Conservation (phyloP, 495 filamentous ascomycete species). For the Talaromyces stipitatus region DNA sequence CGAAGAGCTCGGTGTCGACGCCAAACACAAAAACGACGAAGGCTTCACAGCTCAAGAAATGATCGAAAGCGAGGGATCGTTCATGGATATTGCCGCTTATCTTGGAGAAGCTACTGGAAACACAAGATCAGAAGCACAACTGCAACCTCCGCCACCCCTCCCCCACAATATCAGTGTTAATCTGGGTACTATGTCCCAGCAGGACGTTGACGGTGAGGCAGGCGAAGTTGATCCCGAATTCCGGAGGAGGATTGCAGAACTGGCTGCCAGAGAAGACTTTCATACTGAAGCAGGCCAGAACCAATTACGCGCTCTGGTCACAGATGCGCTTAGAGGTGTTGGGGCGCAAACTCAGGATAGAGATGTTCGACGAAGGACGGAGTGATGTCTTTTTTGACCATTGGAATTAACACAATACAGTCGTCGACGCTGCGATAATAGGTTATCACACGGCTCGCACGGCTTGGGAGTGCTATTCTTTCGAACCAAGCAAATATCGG, state of each 20-base stretch:
- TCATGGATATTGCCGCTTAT: slow-evolving; percentile 60
- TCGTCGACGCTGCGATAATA: not conserved
- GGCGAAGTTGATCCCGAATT: slow-evolving; percentile 61
- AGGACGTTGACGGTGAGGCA: slow-evolving; percentile 38
- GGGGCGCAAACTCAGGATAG: slow-evolving; percentile 44
- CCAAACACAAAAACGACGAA: slow-evolving; percentile 52
- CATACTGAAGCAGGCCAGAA: slow-evolving; percentile 61
- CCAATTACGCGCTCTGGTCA: slow-evolving; percentile 59
- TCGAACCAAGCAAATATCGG: not conserved
- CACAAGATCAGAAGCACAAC: slow-evolving; percentile 18
- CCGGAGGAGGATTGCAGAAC: slow-evolving; percentile 64
- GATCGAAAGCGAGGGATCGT: slow-evolving; percentile 63
- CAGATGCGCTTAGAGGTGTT: slow-evolving; percentile 56
- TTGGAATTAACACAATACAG: not conserved
- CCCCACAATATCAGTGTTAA: slow-evolving; percentile 62
- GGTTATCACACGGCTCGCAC: not conserved
- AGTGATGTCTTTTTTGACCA: slow-evolving; percentile 26
- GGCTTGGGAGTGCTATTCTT: not conserved
- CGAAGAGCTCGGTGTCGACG: slow-evolving; percentile 70
- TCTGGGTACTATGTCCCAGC: slow-evolving; percentile 57
- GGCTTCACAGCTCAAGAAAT: slow-evolving; percentile 64
- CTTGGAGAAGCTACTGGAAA: slow-evolving; percentile 28
- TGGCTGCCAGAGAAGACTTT: slow-evolving; percentile 67
- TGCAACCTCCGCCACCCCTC: slow-evolving; percentile 37
- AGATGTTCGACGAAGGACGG: slow-evolving; percentile 53